A percentile compares a stretch with the other conserved stretches of the same genome.
These are phyloP conservation scores for Fusarium nodosum DNA, from an alignment of 2,329 filamentous ascomycete species.

Conservation along the genomic window DNA sequence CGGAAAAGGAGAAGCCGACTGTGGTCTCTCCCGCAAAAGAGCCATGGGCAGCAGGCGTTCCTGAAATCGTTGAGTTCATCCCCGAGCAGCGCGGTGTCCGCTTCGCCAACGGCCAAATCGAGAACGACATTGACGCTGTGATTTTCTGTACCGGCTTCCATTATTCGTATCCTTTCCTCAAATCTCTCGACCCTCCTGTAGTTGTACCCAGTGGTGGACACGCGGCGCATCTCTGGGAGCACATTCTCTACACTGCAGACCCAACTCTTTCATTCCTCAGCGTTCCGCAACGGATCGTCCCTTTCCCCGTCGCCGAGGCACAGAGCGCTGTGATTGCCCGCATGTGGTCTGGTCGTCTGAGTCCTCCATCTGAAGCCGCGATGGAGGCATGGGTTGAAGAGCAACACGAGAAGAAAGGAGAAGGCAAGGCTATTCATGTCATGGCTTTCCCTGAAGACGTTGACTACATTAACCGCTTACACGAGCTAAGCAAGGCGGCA, in stretches of 20 bases:
- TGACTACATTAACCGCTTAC: conserved; percentile 70
- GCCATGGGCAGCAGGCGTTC: conserved; percentile 54
- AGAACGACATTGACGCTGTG: conserved; percentile 76
- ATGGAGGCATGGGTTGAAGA: conserved; percentile 74
- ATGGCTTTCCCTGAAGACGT: conserved; percentile 66
- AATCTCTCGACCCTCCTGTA: conserved; percentile 59
- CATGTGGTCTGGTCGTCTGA: conserved; percentile 73
- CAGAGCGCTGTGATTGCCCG: conserved; percentile 76
- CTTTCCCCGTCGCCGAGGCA: conserved; percentile 78
- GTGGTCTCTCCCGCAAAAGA: conserved; percentile 49
- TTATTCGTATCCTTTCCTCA: conserved; percentile 81
- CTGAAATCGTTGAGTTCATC: conserved; percentile 63
- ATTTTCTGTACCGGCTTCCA: conserved; percentile 91
- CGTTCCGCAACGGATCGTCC: conserved; percentile 76
- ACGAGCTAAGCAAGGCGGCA: conserved; percentile 62
- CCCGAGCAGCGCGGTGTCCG: conserved; percentile 64
- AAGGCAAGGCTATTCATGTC: conserved; percentile 57
- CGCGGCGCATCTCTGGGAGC: conserved; percentile 77
- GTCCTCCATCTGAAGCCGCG: conserved; percentile 64
- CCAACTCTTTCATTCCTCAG: conserved; percentile 76
- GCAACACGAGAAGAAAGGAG: conserved; percentile 65
- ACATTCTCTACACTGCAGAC: conserved; percentile 74
- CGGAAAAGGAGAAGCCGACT: conserved; percentile 57
- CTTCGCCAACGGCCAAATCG: conserved; percentile 73
- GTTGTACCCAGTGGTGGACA: conserved; percentile 72